Conservation (phyloP, 345 rosid species). For the Acer campestre region DNA sequence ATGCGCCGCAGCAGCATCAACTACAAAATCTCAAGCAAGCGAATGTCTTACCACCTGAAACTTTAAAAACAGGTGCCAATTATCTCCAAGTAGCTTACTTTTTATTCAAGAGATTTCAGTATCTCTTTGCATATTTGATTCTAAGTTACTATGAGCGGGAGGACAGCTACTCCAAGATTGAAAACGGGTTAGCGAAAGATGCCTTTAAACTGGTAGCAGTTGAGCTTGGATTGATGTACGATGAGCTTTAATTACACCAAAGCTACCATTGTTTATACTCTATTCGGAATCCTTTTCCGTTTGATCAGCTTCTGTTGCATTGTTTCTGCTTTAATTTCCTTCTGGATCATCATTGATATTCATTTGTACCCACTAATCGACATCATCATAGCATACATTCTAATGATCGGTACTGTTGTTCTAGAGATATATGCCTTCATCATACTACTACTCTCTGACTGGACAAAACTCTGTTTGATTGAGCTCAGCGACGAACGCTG, state of each 20-base stretch:
- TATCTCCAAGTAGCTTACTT: slow-evolving; percentile 29
- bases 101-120: slow-evolving; percentile 30
- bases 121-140: slow-evolving; percentile 31
- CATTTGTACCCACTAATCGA: not conserved
- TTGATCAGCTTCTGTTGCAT: slow-evolving; percentile 1
- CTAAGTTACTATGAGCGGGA: slow-evolving; percentile 28
- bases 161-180: slow-evolving; percentile 18
- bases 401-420: slow-evolving; percentile 12
- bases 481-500: not conserved
- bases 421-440: slow-evolving; percentile 1
- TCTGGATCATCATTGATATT: slow-evolving; percentile 5
- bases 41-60: too few relatives aligned
- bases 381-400: not conserved
- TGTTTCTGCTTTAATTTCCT: slow-evolving; percentile 14
- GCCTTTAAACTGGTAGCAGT: slow-evolving; percentile 20
- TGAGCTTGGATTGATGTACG: slow-evolving; percentile 15
- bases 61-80: not conserved
- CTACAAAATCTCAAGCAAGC: too few relatives aligned
- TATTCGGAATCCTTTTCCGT: slow-evolving; percentile 1
- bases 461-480: slow-evolving; percentile 16
- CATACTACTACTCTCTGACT: slow-evolving; percentile 15
- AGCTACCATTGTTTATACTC: not conserved
- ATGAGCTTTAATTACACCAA: slow-evolving; percentile 32
- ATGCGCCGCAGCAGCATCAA: not conserved
- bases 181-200: not conserved